Percentiles rank a stretch among this genome's conserved stretches.
Conservation (phyloP, 208 protist genomes). For the Acanthamoeba sp. region DNA sequence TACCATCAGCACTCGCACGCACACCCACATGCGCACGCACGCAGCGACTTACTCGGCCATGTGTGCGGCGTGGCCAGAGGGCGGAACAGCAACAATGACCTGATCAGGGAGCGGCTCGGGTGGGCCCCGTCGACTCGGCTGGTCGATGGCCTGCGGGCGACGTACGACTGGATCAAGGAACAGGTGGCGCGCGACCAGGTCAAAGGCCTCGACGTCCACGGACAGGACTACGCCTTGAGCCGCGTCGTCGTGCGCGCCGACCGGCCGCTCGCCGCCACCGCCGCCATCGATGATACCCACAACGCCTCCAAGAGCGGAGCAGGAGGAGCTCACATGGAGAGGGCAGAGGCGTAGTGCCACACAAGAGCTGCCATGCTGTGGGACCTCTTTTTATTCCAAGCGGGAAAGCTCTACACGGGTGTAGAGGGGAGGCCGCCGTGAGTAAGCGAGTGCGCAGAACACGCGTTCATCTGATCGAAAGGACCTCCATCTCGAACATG, state of each 20-base stretch:
- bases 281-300: neutral
- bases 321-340: no score
- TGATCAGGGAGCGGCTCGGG: slow-evolving; percentile 89
- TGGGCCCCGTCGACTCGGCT: slow-evolving; percentile 89
- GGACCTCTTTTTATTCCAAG: no score
- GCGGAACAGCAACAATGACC: slow-evolving; percentile 91
- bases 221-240: slow-evolving; percentile 37
- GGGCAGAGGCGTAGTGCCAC: no score
- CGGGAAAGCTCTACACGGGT: no score
- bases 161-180: slow-evolving; percentile 90
- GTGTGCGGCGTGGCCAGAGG: slow-evolving; percentile 88
- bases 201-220: slow-evolving; percentile 77
- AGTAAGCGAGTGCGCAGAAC: no score
- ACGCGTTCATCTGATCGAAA: slow-evolving; percentile 32
- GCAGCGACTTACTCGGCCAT: no score
- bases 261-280: neutral
- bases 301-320: neutral
- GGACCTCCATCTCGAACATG: slow-evolving; percentile 69
- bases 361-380: no score
- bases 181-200: slow-evolving; percentile 82
- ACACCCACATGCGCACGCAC: neutral
- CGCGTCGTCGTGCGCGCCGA: slow-evolving; percentile 6
- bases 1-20: neutral
- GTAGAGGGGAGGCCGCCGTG: no score
- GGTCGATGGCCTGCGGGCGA: slow-evolving; percentile 88